phyloP scores from a whole-genome alignment of 768 basidiomycete species.

The Guyanaporus albipodus region DNA sequence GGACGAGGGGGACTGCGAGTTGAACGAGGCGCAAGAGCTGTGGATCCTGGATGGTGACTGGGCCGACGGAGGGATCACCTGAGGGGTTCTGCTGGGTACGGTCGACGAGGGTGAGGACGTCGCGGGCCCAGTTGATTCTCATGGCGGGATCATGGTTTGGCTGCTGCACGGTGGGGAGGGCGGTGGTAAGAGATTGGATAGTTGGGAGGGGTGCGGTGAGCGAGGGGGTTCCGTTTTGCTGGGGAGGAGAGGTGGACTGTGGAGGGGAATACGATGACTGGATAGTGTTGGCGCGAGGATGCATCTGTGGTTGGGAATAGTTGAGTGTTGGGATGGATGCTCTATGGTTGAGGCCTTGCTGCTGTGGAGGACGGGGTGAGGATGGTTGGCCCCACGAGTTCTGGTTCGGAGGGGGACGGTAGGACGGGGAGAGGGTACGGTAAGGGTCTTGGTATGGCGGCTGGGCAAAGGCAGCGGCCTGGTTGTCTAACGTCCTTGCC shows the following conservation, averaged over 20 bases:
- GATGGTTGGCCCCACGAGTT: constrained; percentile 20
- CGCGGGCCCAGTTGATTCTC: constrained; percentile 75
- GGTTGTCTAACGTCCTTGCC: constrained; percentile 58
- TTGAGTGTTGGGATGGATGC: constrained; percentile 18
- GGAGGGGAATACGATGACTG: constrained; percentile 18
- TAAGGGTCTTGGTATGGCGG: constrained; percentile 21
- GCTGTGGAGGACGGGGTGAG: constrained; percentile 17
- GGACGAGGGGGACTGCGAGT: constrained; percentile 60
- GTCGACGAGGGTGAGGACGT: constrained; percentile 79
- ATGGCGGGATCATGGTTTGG: constrained; percentile 54
- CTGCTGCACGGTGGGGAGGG: constrained; percentile 48
- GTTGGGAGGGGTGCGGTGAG: constrained; percentile 69
- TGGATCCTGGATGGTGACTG: constrained; percentile 54
- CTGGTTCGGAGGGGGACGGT: constrained; percentile 25
- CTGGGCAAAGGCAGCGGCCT: constrained; percentile 28
- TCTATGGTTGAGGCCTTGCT: constrained; percentile 23
- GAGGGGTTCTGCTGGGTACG: constrained; percentile 37
- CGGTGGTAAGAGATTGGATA: constrained; percentile 53
- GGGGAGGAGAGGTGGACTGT: constrained; percentile 23
- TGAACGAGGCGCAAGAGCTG: constrained; percentile 56
- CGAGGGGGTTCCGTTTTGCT: constrained; percentile 35
- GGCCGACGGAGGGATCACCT: constrained; percentile 45
- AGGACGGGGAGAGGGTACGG: constrained; percentile 22
- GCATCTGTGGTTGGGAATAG: constrained; percentile 23
- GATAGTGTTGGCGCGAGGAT: constrained; percentile 15